Base-by-base conservation (phyloP, 192 early-diverging fungal genomes). In the Coemansia asiatica region DNA sequence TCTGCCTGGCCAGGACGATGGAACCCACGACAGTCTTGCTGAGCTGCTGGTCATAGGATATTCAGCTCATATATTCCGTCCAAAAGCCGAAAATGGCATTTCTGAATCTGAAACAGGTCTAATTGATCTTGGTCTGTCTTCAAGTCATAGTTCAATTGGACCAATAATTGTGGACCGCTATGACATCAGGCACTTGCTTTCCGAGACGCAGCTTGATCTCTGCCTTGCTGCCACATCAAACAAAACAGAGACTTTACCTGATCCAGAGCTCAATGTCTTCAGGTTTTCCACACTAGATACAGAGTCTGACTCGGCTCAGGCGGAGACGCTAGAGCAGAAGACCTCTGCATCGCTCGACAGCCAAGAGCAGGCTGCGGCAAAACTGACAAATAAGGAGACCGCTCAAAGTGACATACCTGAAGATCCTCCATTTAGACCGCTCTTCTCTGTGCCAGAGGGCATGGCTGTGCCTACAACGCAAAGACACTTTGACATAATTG, bases 401-500 rank as follows among this genome's bases (percentile, higher is more conserved):
- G 49, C 36, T 16, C 21, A 19, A 6, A 19, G n/a, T 6, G 31
- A 56, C 5, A 19, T 5, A 51, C 28, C n/a, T 19, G 38, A 63
- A 22, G 55, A 29, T 8, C 31, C 25, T 8, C 15, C 35, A 2
- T 66, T 81, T 33, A 46, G 0, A 1, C 69, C 54, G 1, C 19
- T 28, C 2, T 74, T 81, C 55, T 56, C 62, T 0, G 63, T 75
- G 15, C 72, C 78, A 0, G 66, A 74, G 4, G 62, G 46, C 4
- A 66, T 75, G 61, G 46, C 28, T 0, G 12, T 26, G 77, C 91
- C 91, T 6, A 63, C 60, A 18, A 84, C 82, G 10, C 70, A 83
- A 57, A 63, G 87, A 36, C 80, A 87, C 31, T 84, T 86, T 56
- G 85, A 81, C n/a, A 79, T 92, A 40, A 89, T 92, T 29, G 88